Conservation (phyloP, 345 rosid genomes). For the Lepidium aucheri region DNA sequence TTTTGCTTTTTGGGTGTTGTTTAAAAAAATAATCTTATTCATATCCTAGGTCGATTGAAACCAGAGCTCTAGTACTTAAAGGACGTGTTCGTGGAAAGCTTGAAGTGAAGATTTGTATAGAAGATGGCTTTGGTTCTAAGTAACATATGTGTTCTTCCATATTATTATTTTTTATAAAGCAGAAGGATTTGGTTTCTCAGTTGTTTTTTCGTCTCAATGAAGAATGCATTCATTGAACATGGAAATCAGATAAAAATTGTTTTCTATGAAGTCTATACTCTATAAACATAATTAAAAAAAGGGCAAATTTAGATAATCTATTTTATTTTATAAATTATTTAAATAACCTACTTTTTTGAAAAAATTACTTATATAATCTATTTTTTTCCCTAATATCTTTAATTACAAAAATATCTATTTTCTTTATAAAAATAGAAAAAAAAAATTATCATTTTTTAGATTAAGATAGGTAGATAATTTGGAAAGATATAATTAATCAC, state of each 20-base stretch:
- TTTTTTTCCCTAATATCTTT: no score
- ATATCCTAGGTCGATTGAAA: conserved; percentile 45
- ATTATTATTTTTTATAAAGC: background rate
- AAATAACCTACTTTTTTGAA: no score
- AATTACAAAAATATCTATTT: no score
- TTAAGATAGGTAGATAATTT: no score
- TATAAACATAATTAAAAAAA: background rate
- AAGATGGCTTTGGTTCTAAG: conserved; percentile 17
- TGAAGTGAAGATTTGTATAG: conserved; percentile 23
- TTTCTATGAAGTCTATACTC: background rate
- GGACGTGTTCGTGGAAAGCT: conserved; percentile 2
- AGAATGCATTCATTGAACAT: conserved; percentile 14
- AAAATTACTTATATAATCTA: no score
- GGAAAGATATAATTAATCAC: no score
- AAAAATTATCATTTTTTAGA: no score
- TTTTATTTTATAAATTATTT: no score
- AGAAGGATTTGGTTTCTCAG: conserved; percentile 24
- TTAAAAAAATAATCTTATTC: background rate
- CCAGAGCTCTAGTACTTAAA: conserved; percentile 45
- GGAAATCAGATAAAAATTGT: background rate
- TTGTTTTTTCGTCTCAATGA: conserved; percentile 8
- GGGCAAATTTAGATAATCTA: no score
- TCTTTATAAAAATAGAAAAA: no score
- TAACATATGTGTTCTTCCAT: conserved; percentile 21
- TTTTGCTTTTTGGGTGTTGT: background rate